phyloP scores from a whole-genome alignment of 2,329 filamentous ascomycete species.

The Mariannaea elegans region DNA sequence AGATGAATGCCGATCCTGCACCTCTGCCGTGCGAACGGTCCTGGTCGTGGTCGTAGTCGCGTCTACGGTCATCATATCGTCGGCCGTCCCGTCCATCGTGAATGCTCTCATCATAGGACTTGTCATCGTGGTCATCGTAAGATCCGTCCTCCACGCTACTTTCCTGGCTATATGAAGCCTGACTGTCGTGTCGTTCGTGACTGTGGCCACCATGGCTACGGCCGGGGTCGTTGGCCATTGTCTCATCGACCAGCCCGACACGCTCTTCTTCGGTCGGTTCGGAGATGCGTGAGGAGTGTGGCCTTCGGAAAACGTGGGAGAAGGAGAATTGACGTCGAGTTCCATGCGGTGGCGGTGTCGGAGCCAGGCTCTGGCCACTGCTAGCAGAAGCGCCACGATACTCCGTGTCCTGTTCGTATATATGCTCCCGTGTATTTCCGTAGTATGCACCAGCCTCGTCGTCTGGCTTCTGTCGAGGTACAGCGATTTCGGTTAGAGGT shows the following conservation, averaged over 20 bases:
- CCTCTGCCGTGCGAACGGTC: slow-evolving; percentile 1
- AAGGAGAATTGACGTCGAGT: slow-evolving; percentile 89
- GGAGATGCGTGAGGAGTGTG: slow-evolving; percentile 43
- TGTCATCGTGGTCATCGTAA: slow-evolving; percentile 7
- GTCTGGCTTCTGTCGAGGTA: slow-evolving; percentile 56
- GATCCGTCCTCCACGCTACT: neutral
- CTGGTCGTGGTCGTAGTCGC: slow-evolving; percentile 2
- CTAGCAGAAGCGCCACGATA: slow-evolving; percentile 58
- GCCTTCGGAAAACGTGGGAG: slow-evolving; percentile 76
- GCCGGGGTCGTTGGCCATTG: too few relatives aligned
- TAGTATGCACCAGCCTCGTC: slow-evolving; percentile 54
- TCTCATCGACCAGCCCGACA: slow-evolving; percentile 80
- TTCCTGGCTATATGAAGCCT: neutral
- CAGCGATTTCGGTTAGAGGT: slow-evolving; percentile 68
- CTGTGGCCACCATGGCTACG: neutral
- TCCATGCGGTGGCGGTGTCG: slow-evolving; percentile 68
- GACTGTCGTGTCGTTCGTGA: slow-evolving; percentile 1
- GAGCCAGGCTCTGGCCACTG: slow-evolving; percentile 55
- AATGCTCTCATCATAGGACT: neutral
- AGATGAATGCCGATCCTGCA: slow-evolving; percentile 29
- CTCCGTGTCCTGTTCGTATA: slow-evolving; percentile 57
- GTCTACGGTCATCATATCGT: neutral
- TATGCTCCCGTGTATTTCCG: slow-evolving; percentile 51
- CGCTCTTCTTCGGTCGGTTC: slow-evolving; percentile 81
- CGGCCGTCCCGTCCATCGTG: neutral